Conservation (phyloP, 2,329 filamentous ascomycete species). For the Penicillium sp. region DNA sequence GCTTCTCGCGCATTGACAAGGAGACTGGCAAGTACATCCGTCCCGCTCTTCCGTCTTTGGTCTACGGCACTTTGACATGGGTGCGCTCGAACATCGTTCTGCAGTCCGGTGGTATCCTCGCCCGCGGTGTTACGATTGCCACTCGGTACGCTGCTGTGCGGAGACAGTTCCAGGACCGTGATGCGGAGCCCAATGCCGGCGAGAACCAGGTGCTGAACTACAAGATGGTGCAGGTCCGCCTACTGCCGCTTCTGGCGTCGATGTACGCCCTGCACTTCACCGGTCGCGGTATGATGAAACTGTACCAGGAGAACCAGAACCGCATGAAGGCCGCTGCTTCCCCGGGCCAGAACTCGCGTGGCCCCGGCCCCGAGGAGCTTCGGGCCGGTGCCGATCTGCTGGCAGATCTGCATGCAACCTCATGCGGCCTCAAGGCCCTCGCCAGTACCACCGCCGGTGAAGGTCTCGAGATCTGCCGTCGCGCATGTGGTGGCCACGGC, state of each 20-base stretch:
- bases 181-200: conserved; percentile 55
- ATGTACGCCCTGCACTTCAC: conserved; percentile 78
- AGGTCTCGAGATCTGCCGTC: conserved; percentile 68
- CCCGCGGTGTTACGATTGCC: conserved; percentile 72
- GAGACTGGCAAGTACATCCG: conserved; percentile 64
- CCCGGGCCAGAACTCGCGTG: conserved; percentile 47
- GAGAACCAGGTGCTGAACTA: conserved; percentile 77
- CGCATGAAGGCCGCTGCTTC: conserved; percentile 54
- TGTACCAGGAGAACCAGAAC: conserved; percentile 69
- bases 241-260: conserved; percentile 67
- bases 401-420: conserved; percentile 71
- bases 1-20: conserved; percentile 66
- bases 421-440: conserved; percentile 69
- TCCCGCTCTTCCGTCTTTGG: conserved; percentile 61
- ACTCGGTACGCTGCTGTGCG: conserved; percentile 69
- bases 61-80: conserved; percentile 74
- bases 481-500: conserved; percentile 72
- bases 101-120: conserved; percentile 66
- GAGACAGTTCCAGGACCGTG: conserved; percentile 72
- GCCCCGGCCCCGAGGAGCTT: conserved; percentile 64
- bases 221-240: conserved; percentile 71
- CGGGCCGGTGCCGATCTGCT: conserved; percentile 62
- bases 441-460: conserved; percentile 68
- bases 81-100: conserved; percentile 70
- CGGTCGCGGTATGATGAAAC: conserved; percentile 67